These are phyloP conservation scores for Pisolithus orientalis DNA, from an alignment of 768 basidiomycete species.

Conservation along the genomic window DNA sequence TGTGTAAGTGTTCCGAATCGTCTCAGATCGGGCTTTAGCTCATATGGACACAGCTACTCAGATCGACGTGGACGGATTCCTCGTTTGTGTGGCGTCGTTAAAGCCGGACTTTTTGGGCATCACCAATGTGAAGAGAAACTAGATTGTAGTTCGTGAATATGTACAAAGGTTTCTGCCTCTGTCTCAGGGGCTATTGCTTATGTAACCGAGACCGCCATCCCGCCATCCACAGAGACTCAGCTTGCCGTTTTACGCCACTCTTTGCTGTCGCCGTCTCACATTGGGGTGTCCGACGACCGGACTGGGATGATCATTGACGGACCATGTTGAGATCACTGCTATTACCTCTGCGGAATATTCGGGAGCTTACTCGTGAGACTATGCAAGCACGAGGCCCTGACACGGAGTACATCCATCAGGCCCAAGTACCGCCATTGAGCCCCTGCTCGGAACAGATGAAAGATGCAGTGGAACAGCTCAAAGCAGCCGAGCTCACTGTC, in stretches of 20 bases:
- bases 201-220: too few relatives aligned
- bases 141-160: neutral
- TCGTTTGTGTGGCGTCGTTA: conserved; percentile 94
- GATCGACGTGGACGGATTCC: conserved; percentile 92
- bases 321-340: conserved; percentile 54
- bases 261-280: too few relatives aligned
- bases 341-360: conserved; percentile 51
- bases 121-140: conserved; percentile 59
- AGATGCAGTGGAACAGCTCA: conserved; percentile 63
- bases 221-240: too few relatives aligned
- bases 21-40: neutral
- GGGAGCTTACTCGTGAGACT: conserved; percentile 37
- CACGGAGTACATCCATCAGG: conserved; percentile 22
- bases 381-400: conserved; percentile 1
- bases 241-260: too few relatives aligned
- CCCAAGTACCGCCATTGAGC: neutral
- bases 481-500: conserved; percentile 42
- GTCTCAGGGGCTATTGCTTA: too few relatives aligned
- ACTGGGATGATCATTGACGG: neutral
- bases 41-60: conserved; percentile 46
- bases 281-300: too few relatives aligned
- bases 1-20: conserved; percentile 47
- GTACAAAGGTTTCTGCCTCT: neutral
- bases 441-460: conserved; percentile 48
- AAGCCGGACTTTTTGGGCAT: conserved; percentile 96